Evolutionary conservation across 192 early-diverging fungal species (phyloP).

Genomic region (Gryganskiella cystojenkinii): DNA sequence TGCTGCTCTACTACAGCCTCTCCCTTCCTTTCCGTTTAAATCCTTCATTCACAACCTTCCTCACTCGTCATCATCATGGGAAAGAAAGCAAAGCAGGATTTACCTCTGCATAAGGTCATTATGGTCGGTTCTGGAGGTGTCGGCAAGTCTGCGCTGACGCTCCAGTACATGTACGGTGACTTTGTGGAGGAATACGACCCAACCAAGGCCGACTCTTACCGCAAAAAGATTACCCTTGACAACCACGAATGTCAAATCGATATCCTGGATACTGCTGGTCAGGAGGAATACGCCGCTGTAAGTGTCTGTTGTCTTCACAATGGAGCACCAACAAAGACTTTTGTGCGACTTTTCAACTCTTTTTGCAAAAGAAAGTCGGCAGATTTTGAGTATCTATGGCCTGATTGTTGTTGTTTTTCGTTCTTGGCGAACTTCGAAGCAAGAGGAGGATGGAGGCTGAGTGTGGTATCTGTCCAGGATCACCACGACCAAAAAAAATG

Average conservation of each 20-base stretch:
- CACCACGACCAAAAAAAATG: too few relatives aligned
- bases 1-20: neutral
- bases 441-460: too few relatives aligned
- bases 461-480: too few relatives aligned
- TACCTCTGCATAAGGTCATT: constrained; percentile 90
- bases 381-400: too few relatives aligned
- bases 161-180: constrained; percentile 94
- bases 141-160: constrained; percentile 88
- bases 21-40: neutral
- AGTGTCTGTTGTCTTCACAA: constrained; percentile 15
- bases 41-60: neutral
- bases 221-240: constrained; percentile 84
- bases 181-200: constrained; percentile 96
- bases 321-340: neutral
- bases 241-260: constrained; percentile 85
- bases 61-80: constrained; percentile 58
- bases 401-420: too few relatives aligned
- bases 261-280: constrained; percentile 90
- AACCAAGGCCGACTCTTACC: constrained; percentile 91
- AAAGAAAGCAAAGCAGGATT: constrained; percentile 74
- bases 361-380: too few relatives aligned
- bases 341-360: neutral
- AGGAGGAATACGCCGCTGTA: constrained; percentile 92
- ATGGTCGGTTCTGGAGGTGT: constrained; percentile 94
- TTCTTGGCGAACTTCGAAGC: too few relatives aligned